Base-by-base conservation (phyloP, 2,329 filamentous ascomycete genomes). In the Botrytis hyacinthi region DNA sequence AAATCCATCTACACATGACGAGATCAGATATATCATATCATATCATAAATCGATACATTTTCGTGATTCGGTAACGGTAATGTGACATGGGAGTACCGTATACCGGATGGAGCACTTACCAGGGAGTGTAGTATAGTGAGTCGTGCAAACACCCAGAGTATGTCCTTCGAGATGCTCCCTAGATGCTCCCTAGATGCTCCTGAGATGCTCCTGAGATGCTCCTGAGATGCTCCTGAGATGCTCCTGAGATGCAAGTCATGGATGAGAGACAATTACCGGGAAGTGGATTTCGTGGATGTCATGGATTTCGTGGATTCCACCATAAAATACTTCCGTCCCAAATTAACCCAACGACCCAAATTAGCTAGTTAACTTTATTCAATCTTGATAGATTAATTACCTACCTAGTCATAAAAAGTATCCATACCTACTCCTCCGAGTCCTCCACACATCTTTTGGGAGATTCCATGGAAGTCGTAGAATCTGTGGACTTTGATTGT, bases 181-280 rank as follows among this genome's bases (percentile, higher is more conserved):
- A 37, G 35, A 37, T 16, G 18, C 35, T 37, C 35, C 35, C 35
- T 37, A 44, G 42, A 44, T 42, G 32, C 60, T n/a, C 26, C 16
- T 32, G n/a, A 54, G 46, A 54, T 67, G 65, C 65, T n/a, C 26
- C 14, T 32, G n/a, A 51, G 44, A 51, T 67, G 63, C 63, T n/a
- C n/a, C 26, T 14, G 14, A 42, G 40, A 42, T 37, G 35, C 9
- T 40, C 37, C 10, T 12, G n/a, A 42, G 37, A 63, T 63, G 32
- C 60, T n/a, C 26, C 16, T 32, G n/a, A 54, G 46, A 54, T 67
- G 65, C 65, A 67, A 67, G 65, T 67, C 65, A 67, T 67, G 65
- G 35, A 67, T 67, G 65, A n/a, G n/a, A 32, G 40, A 54, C 46
- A 54, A 67, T 67, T 54, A 54, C 65, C 46, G 46, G 65, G 22